These are phyloP conservation scores for Cordyceps militaris DNA, from an alignment of 2,329 filamentous ascomycete genomes.

Conservation along the genomic window DNA sequence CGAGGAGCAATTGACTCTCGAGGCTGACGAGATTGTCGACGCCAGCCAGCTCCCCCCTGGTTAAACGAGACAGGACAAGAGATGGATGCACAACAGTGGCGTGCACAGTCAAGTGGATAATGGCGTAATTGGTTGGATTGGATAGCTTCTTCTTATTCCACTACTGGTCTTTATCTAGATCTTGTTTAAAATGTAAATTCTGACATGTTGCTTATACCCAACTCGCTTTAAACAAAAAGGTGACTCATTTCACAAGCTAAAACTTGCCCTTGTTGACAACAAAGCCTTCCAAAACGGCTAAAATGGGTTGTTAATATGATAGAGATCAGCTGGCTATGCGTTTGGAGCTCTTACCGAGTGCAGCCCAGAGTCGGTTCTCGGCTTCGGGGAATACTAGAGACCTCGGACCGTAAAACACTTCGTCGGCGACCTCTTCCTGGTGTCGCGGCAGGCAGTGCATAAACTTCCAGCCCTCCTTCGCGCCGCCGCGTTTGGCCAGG, in stretches of 20 bases:
- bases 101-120: not conserved
- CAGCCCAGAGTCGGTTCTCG: constrained; percentile 90
- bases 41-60: constrained; percentile 89
- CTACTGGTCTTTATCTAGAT: constrained; percentile 7
- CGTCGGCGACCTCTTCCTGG: constrained; percentile 85
- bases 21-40: constrained; percentile 91
- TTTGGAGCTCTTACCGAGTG: constrained; percentile 53
- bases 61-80: constrained; percentile 36
- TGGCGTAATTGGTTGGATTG: constrained; percentile 19
- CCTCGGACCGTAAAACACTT: constrained; percentile 82
- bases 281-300: constrained; percentile 75
- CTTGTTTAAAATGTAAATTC: constrained; percentile 7
- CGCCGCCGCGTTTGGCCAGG: constrained; percentile 74
- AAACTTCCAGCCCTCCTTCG: constrained; percentile 88
- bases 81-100: constrained; percentile 1
- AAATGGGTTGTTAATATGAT: not conserved
- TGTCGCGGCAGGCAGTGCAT: constrained; percentile 97
- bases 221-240: not conserved
- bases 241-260: constrained; percentile 17
- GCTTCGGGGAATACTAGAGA: constrained; percentile 91
- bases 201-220: not conserved
- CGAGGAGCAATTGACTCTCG: constrained; percentile 66
- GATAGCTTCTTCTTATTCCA: constrained; percentile 6
- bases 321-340: too few relatives aligned
- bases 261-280: constrained; percentile 92